Percentiles rank a stretch among this genome's conserved stretches.
Evolutionary conservation across 345 rosid species (phyloP).

Genomic region (Populus tremula): DNA sequence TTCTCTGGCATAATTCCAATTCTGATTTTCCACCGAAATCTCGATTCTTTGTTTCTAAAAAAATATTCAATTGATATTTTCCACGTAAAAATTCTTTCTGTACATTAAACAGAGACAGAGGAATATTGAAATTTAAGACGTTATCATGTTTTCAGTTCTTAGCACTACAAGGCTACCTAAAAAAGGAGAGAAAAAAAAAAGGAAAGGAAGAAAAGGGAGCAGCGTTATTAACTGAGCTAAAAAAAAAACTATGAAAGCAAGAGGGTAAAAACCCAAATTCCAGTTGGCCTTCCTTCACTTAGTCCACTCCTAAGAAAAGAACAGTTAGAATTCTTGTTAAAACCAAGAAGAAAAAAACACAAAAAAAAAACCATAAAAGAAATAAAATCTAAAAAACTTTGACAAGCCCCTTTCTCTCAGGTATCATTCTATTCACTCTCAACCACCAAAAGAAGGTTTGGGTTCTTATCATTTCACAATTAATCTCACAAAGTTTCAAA

Average conservation of each 20-base stretch:
- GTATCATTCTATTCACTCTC: neutral
- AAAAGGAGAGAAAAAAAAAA: neutral
- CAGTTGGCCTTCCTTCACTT: neutral
- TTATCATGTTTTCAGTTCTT: too few relatives aligned
- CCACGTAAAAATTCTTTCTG: neutral
- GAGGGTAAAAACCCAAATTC: neutral
- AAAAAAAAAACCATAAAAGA: neutral
- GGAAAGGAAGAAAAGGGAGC: neutral
- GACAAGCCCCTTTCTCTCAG: neutral
- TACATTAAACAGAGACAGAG: neutral
- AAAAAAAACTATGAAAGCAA: neutral
- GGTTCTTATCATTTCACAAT: neutral
- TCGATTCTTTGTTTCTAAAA: neutral
- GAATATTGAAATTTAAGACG: too few relatives aligned
- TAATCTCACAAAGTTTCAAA: neutral
- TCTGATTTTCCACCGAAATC: neutral
- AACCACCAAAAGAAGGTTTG: neutral
- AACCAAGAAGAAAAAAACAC: neutral
- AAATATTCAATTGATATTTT: neutral
- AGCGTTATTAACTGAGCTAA: neutral
- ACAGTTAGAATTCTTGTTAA: neutral
- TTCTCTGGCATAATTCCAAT: neutral
- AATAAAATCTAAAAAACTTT: neutral
- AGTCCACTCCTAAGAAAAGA: neutral
- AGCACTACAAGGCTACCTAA: too few relatives aligned